A percentile compares a stretch with the other conserved stretches of the same genome.
Conservation (phyloP, 768 basidiomycete species). For the Pleurotus eryngii region DNA sequence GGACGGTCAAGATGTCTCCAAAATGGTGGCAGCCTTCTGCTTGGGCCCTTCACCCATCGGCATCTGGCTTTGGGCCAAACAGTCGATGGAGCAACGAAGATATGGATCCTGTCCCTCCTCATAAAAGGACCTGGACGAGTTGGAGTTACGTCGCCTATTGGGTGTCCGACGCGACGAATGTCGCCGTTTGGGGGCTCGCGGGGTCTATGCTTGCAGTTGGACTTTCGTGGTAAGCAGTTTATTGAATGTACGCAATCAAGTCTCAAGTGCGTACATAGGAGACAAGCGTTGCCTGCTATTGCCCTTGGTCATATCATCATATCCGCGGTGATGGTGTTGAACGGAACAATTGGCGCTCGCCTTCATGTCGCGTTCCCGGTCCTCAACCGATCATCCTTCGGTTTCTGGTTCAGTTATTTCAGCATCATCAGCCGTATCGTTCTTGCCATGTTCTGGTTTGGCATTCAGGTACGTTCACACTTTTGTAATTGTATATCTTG, state of each 20-base stretch:
- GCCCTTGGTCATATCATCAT: slow-evolving; percentile 73
- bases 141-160: slow-evolving; percentile 67
- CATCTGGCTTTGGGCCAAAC: slow-evolving; percentile 54
- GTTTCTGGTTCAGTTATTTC: slow-evolving; percentile 90
- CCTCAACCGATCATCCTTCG: slow-evolving; percentile 82
- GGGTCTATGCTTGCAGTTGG: slow-evolving; percentile 75
- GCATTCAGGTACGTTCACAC: slow-evolving; percentile 49
- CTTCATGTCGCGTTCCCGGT: slow-evolving; percentile 75
- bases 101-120: slow-evolving; percentile 70
- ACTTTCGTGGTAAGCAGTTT: slow-evolving; percentile 53
- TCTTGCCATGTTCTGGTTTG: slow-evolving; percentile 82
- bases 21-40: slow-evolving; percentile 23
- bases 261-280: slow-evolving; percentile 31
- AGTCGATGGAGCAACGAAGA: slow-evolving; percentile 69
- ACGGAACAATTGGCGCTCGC: slow-evolving; percentile 75
- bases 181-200: slow-evolving; percentile 58
- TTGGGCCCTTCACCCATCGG: slow-evolving; percentile 51
- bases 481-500: not conserved
- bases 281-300: slow-evolving; percentile 66
- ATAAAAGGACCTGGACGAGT: slow-evolving; percentile 62
- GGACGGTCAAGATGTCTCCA: not conserved
- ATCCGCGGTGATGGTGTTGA: slow-evolving; percentile 68
- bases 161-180: slow-evolving; percentile 49
- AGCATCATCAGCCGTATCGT: slow-evolving; percentile 73
- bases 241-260: not conserved